A percentile compares a stretch with the other conserved stretches of the same genome.
These are phyloP conservation scores for Saturnispora kantuleensis DNA, from an alignment of 805 yeast species.

Conservation along the genomic window DNA sequence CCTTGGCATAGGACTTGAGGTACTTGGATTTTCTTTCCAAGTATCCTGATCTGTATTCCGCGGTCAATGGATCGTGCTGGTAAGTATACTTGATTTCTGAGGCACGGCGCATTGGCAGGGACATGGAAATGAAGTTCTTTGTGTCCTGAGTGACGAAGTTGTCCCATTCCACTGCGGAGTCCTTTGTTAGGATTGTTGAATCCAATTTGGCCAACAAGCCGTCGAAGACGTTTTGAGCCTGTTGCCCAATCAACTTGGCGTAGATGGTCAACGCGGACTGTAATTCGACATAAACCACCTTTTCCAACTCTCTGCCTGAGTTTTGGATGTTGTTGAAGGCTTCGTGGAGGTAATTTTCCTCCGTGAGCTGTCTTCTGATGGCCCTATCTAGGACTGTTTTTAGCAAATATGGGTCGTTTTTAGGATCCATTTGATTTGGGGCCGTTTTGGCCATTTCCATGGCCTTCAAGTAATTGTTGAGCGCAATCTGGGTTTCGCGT, in stretches of 20 bases:
- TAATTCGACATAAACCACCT: conserved; percentile 76
- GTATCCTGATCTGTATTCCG: conserved; percentile 63
- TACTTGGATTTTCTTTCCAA: conserved; percentile 87
- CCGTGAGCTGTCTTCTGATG: conserved; percentile 65
- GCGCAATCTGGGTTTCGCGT: conserved; percentile 48
- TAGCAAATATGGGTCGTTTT: conserved; percentile 74
- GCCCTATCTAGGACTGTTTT: conserved; percentile 66
- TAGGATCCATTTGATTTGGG: conserved; percentile 36
- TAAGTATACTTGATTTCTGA: conserved; percentile 57
- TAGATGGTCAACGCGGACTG: conserved; percentile 72
- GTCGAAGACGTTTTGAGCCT: conserved; percentile 62
- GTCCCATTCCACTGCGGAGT: conserved; percentile 82
- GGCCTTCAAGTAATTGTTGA: conserved; percentile 47
- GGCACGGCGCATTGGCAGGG: conserved; percentile 49
- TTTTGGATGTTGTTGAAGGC: conserved; percentile 80
- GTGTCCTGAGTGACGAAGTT: conserved; percentile 65
- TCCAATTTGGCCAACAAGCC: conserved; percentile 57
- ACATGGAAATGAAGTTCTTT: conserved; percentile 52
- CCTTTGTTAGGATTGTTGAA: conserved; percentile 62
- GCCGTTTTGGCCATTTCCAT: conserved; percentile 51
- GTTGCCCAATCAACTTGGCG: conserved; percentile 61
- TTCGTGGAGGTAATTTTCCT: conserved; percentile 80
- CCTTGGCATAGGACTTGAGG: conserved; percentile 81
- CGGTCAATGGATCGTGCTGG: conserved; percentile 59
- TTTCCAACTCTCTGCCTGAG: conserved; percentile 81